A percentile compares a stretch with the other conserved stretches of the same genome.
Conservation (phyloP, 345 rosid genomes). For the Sisymbrium altissimum region DNA sequence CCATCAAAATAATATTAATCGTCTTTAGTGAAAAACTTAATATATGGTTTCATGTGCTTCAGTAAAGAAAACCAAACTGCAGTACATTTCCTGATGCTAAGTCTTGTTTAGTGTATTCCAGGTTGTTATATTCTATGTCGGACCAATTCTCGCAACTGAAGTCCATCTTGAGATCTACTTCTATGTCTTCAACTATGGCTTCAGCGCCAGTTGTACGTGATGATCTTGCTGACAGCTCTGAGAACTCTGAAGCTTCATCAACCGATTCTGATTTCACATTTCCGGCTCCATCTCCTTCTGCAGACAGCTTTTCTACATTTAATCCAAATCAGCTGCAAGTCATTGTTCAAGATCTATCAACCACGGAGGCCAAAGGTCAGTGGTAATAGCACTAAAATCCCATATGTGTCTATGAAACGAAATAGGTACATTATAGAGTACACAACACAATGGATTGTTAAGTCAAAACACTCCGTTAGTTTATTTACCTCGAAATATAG, state of each 20-base stretch:
- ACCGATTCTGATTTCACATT: conserved; percentile 63
- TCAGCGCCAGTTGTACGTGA: conserved; percentile 42
- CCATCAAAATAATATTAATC: not conserved
- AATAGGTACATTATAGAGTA: not conserved
- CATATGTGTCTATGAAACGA: conserved; percentile 9
- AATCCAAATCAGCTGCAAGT: conserved; percentile 41
- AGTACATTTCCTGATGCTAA: conserved; percentile 47
- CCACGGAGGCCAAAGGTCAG: conserved; percentile 52
- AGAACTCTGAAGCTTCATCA: conserved; percentile 63
- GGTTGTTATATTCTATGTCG: conserved; percentile 78
- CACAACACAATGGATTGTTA: not conserved
- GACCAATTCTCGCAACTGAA: conserved; percentile 86
- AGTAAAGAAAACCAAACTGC: not conserved
- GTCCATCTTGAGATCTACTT: conserved; percentile 51
- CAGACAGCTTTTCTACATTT: conserved; percentile 28
- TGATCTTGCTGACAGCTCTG: conserved; percentile 48
- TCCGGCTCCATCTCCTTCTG: conserved; percentile 49
- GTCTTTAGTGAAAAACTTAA: not conserved
- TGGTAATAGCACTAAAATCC: conserved; percentile 31
- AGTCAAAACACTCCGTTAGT: not conserved
- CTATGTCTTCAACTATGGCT: conserved; percentile 43
- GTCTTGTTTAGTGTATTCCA: conserved; percentile 75
- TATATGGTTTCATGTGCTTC: not conserved
- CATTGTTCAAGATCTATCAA: conserved; percentile 54
- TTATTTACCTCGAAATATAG: not conserved